Percentiles rank a stretch among this genome's conserved stretches.
phyloP scores from a whole-genome alignment of 2,329 filamentous ascomycete species.

The Hymenoscyphus occultus region DNA sequence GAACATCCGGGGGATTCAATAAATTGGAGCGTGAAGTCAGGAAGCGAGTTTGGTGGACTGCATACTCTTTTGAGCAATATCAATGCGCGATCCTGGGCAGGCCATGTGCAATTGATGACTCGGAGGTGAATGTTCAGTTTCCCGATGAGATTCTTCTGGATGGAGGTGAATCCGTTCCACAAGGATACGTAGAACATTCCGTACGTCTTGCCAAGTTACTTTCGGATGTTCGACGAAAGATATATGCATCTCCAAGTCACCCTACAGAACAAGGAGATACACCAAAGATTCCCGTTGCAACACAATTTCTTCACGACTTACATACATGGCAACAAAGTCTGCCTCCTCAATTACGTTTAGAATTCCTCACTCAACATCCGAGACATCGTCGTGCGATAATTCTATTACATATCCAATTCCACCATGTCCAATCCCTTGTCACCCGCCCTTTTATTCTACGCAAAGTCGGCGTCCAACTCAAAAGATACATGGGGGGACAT shows the following conservation, averaged over 20 bases:
- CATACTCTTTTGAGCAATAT: constrained; percentile 33
- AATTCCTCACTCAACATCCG: constrained; percentile 19
- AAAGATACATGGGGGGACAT: constrained; percentile 29
- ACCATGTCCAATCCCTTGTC: constrained; percentile 32
- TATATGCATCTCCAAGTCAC: constrained; percentile 28
- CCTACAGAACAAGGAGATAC: constrained; percentile 23
- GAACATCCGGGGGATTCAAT: constrained; percentile 39
- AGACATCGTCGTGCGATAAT: constrained; percentile 31
- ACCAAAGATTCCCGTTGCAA: constrained; percentile 24
- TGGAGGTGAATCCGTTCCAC: constrained; percentile 27
- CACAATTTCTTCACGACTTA: constrained; percentile 27
- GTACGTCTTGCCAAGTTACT: constrained; percentile 29
- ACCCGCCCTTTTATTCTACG: constrained; percentile 32
- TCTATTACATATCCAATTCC: constrained; percentile 33
- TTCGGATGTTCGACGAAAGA: constrained; percentile 30
- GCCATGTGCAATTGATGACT: constrained; percentile 33
- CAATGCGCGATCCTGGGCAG: constrained; percentile 34
- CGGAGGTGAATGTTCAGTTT: constrained; percentile 31
- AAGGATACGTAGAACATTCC: constrained; percentile 29
- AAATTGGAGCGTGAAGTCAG: constrained; percentile 31
- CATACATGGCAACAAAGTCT: constrained; percentile 32
- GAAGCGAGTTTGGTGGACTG: constrained; percentile 35
- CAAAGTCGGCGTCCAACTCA: constrained; percentile 32
- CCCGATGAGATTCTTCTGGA: constrained; percentile 34
- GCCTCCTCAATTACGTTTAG: constrained; percentile 27